These are phyloP conservation scores for Apiotrichum siamense DNA, from an alignment of 1,284 basidiomycete genomes.

Conservation along the genomic window DNA sequence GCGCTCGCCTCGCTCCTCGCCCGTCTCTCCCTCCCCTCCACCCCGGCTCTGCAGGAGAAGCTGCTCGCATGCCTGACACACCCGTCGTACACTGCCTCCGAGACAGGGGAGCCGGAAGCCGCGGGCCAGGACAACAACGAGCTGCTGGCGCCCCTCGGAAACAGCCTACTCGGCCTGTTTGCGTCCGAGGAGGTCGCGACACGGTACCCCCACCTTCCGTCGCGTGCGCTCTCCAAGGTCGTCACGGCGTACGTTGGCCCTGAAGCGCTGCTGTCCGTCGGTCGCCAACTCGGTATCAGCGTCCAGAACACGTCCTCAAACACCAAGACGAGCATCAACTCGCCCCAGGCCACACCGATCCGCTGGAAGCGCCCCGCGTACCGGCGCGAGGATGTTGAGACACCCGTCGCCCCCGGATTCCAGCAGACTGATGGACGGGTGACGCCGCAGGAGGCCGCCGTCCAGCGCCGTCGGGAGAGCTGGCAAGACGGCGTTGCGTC, in stretches of 20 bases:
- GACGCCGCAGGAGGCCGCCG: conserved; percentile 8
- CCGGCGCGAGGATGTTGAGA: conserved; percentile 11
- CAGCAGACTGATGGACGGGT: conserved; percentile 16
- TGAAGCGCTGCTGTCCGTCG: conserved; percentile 72
- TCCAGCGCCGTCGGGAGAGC: conserved; percentile 15
- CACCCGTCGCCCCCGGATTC: conserved; percentile 24
- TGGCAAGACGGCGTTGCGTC: conserved; percentile 37
- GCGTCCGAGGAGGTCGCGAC: conserved; percentile 77
- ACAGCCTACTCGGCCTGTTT: conserved; percentile 85
- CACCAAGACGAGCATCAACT: conserved; percentile 3
- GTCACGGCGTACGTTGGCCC: conserved; percentile 87
- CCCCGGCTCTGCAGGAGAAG: conserved; percentile 24
- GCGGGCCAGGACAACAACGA: conserved; percentile 57
- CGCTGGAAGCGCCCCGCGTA: conserved; percentile 57
- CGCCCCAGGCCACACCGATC: conserved; percentile 24
- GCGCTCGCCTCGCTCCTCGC: conserved; percentile 40
- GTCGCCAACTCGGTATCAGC: conserved; percentile 60
- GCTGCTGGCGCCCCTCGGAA: conserved; percentile 74
- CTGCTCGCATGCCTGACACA: conserved; percentile 57
- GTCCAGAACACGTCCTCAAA: conserved; percentile 20
- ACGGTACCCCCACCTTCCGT: conserved; percentile 84
- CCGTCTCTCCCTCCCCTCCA: conserved; percentile 34
- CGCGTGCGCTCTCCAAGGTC: conserved; percentile 79
- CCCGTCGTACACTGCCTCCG: conserved; percentile 56
- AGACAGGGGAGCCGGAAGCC: background rate